phyloP scores from a whole-genome alignment of 1,284 basidiomycete species.

The Naganishia sp. region DNA sequence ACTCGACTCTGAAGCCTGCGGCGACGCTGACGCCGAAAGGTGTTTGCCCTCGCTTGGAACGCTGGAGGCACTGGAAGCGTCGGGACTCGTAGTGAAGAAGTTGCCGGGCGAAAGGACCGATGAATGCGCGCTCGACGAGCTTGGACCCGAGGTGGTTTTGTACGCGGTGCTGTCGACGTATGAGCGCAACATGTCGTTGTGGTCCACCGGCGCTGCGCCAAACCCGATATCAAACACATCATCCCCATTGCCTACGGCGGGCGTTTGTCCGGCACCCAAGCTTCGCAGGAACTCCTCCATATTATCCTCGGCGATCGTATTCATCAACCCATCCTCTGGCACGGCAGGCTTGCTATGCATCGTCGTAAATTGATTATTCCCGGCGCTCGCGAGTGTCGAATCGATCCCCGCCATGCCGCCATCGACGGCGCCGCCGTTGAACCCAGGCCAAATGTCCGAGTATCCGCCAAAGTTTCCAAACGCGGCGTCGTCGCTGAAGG shows the following conservation, averaged over 20 bases:
- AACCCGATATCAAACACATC: conserved; percentile 23
- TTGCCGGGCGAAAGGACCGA: conserved; percentile 46
- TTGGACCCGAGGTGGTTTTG: conserved; percentile 32
- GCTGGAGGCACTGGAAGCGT: conserved; percentile 16
- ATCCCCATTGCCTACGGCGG: not conserved
- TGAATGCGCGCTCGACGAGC: conserved; percentile 22
- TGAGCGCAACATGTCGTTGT: conserved; percentile 39
- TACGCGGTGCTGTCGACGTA: conserved; percentile 34
- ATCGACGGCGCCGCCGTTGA: not conserved
- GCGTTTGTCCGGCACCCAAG: conserved; percentile 17
- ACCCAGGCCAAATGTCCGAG: conserved; percentile 24
- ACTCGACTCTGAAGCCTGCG: conserved; percentile 17
- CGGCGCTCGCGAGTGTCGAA: conserved; percentile 20
- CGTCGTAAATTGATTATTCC: conserved; percentile 25
- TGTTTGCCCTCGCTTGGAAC: conserved; percentile 39
- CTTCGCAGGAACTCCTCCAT: conserved; percentile 29
- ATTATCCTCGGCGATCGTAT: conserved; percentile 19
- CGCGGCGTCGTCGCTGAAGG: conserved; percentile 40
- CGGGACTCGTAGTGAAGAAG: conserved; percentile 52
- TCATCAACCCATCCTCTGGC: conserved; percentile 12
- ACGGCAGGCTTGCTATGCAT: conserved; percentile 1
- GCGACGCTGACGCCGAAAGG: conserved; percentile 37
- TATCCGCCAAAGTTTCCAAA: conserved; percentile 28
- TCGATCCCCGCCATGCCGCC: conserved; percentile 31
- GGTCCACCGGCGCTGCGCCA: conserved; percentile 31